These are phyloP conservation scores for Cryptosporidium bovis DNA, from an alignment of 169 alveolate species.

Conservation along the genomic window DNA sequence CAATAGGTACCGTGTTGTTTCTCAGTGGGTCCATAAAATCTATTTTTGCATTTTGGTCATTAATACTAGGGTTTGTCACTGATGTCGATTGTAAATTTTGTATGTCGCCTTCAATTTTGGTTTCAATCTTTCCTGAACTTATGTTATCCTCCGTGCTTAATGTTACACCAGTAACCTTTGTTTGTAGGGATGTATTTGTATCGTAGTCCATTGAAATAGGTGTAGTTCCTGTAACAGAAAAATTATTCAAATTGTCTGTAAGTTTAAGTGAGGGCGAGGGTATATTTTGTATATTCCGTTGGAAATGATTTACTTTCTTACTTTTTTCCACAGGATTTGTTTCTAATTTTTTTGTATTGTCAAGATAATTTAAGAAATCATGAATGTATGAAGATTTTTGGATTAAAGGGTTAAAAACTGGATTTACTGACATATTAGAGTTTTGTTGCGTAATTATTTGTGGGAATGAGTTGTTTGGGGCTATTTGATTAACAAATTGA, in stretches of 20 bases:
- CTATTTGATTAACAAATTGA: conserved; percentile 28
- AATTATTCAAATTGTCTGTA: conserved; percentile 35
- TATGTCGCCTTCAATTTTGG: conserved; percentile 2
- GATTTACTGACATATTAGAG: conserved; percentile 17
- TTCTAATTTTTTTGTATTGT: conserved; percentile 25
- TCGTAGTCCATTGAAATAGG: conserved; percentile 67
- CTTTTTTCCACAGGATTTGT: conserved; percentile 8
- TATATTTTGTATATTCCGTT: conserved; percentile 2
- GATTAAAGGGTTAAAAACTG: conserved; percentile 10
- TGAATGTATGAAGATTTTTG: conserved; percentile 39
- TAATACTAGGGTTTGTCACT: background rate
- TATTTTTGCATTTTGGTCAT: background rate
- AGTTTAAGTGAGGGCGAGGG: conserved; percentile 18
- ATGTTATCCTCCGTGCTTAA: conserved; percentile 20
- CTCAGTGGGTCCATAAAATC: conserved; percentile 35
- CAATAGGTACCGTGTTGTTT: conserved; percentile 1
- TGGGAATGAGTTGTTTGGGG: conserved; percentile 13
- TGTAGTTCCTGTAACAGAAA: conserved; percentile 56
- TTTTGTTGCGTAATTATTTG: conserved; percentile 38
- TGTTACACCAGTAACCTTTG: conserved; percentile 28
- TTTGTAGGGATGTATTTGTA: conserved; percentile 4
- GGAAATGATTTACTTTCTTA: background rate
- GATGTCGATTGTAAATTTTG: background rate
- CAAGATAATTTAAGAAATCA: conserved; percentile 49
- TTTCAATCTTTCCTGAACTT: background rate